A percentile compares a stretch with the other conserved stretches of the same genome.
Evolutionary conservation across 306 rosid species (phyloP).

Genomic region (Ceratonia siliqua): DNA sequence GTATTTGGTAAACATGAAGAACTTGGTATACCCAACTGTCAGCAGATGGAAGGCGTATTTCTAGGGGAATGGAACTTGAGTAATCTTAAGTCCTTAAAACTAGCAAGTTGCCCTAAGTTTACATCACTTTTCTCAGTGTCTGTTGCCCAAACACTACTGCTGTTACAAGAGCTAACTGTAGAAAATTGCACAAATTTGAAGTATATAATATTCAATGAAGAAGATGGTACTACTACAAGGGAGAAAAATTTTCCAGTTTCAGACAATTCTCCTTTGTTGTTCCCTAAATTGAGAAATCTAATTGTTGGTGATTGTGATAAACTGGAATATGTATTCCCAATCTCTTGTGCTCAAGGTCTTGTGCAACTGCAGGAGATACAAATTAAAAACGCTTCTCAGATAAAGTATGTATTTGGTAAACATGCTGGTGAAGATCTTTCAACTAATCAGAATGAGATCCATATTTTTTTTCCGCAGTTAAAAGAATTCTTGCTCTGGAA

Average conservation of each 20-base stretch:
- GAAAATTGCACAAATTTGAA: not conserved
- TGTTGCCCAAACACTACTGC: not conserved
- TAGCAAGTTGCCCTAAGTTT: not conserved
- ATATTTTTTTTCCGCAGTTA: not conserved
- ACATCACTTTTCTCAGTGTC: not conserved
- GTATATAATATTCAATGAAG: not conserved
- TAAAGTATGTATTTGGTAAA: not conserved
- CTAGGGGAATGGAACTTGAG: not conserved
- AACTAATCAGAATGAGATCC: not conserved
- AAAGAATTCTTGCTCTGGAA: not conserved
- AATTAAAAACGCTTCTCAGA: not conserved
- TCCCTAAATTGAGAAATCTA: not conserved
- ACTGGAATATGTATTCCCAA: not conserved
- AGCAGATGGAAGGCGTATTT: not conserved
- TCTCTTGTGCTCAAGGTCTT: not conserved
- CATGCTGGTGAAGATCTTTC: not conserved
- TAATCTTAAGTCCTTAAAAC: not conserved
- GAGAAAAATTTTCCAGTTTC: not conserved
- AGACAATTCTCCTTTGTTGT: not conserved
- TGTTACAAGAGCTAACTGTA: not conserved
- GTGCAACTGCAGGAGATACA: not conserved
- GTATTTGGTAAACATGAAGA: too few species aligned
- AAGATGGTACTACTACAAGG: not conserved
- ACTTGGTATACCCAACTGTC: not conserved
- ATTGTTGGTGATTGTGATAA: not conserved